These are phyloP conservation scores for Limnomonas spitsbergensis DNA, from an alignment of 139 green algal genomes.

Conservation along the genomic window DNA sequence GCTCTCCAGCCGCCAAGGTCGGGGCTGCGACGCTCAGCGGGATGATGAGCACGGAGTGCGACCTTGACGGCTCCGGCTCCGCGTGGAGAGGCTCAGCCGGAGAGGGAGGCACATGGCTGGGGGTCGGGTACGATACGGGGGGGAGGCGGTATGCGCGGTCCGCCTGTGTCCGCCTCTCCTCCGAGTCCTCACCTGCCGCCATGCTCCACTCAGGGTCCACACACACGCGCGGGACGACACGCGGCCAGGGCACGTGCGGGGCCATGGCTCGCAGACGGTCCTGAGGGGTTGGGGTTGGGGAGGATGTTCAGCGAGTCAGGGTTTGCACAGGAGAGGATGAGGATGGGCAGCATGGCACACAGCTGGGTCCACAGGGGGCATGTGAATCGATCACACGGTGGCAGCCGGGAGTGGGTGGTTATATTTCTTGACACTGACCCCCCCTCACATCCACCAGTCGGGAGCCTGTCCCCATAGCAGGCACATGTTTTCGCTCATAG, in stretches of 20 bases:
- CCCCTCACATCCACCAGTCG: no score
- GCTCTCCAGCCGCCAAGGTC: no score
- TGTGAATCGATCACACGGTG: no score
- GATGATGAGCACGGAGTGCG: not conserved
- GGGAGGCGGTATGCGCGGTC: not conserved
- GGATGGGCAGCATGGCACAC: no score
- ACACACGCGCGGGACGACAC: not conserved
- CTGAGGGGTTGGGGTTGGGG: not conserved
- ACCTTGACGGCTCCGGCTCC: not conserved
- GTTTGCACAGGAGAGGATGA: no score
- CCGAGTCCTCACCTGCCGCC: not conserved
- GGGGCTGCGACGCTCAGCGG: no score
- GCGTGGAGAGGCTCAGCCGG: not conserved
- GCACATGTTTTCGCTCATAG: no score
- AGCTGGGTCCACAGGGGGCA: no score
- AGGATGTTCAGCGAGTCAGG: no score
- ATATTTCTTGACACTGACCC: no score
- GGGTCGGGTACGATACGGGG: slow-evolving; percentile 14
- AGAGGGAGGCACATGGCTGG: slow-evolving; percentile 12
- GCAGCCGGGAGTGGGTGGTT: no score
- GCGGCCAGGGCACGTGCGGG: not conserved
- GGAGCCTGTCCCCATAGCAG: no score
- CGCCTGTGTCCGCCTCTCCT: not conserved
- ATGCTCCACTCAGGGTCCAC: not conserved
- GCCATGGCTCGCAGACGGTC: slow-evolving; percentile 11